These are phyloP conservation scores for Quercus lobata DNA, from an alignment of 331 rosid genomes.

Conservation along the genomic window DNA sequence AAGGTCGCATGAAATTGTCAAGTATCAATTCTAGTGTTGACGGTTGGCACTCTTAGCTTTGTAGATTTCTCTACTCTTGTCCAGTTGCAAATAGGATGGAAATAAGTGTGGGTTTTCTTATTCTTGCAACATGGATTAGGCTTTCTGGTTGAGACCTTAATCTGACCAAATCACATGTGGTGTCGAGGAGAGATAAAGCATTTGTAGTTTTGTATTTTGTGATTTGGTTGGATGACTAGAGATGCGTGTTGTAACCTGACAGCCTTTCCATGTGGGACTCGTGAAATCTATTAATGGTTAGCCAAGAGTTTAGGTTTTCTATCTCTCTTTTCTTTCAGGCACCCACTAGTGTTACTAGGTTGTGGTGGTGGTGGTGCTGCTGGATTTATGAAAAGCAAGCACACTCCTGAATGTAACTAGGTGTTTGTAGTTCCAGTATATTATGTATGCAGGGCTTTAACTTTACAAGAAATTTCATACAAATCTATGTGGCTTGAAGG, in stretches of 20 bases:
- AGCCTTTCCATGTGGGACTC: neutral
- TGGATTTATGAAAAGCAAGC: neutral
- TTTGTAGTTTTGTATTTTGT: neutral
- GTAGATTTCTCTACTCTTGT: neutral
- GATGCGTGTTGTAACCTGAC: neutral
- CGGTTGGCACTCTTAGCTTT: neutral
- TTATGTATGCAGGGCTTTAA: slow-evolving; percentile 10
- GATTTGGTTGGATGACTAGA: neutral
- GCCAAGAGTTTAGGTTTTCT: neutral
- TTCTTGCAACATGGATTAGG: neutral
- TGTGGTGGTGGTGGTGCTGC: neutral
- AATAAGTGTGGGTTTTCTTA: neutral
- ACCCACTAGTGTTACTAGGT: neutral
- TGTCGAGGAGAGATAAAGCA: neutral
- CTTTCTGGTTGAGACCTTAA: neutral
- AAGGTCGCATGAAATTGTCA: neutral
- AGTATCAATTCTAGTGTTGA: neutral
- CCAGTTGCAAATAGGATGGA: neutral
- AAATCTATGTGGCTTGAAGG: slow-evolving; percentile 38
- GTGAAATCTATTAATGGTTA: neutral
- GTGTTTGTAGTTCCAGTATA: slow-evolving; percentile 6
- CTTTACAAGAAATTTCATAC: slow-evolving; percentile 28
- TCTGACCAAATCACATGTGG: neutral
- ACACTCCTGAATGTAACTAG: neutral
- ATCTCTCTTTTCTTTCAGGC: neutral